Evolutionary conservation across 2,329 filamentous ascomycete genomes (phyloP), one percentile per base, ranked within the genome.

Genomic region (Pseudonectria foliicola): DNA sequence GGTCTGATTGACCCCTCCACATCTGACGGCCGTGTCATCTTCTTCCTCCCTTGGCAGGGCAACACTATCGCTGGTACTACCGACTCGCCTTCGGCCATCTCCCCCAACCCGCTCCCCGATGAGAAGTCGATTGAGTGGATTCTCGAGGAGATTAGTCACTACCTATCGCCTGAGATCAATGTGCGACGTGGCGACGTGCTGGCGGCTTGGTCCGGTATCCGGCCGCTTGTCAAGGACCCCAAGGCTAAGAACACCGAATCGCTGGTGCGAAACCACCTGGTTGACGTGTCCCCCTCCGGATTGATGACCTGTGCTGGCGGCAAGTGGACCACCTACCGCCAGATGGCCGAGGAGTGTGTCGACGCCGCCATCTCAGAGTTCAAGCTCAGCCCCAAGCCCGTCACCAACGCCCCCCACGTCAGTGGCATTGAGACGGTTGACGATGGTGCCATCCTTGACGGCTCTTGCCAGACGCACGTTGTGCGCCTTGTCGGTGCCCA

Each of bases 21-120:
- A 2, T 93, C 86, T 2, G 87, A 93, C 54, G 87, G 87, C 13
- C 77, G 87, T 56, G 87, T 93, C 32, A 90, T 93, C 54, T 93
- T 93, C 75, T 93, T 94, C 71, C 71, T 93, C 27, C 87, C 87
- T 14, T 93, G 87, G 87, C 86, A 93, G 64, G 86, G 86, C 31
- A 92, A 92, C 64, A 93, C 86, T 11, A 92, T 93, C 54, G 87
- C 86, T 29, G 87, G 87, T 42, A 93, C 87, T 5, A 93, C 86
- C 7, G 87, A 93, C 55, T 80, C 83, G 26, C 80, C 85, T 3
- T 83, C 81, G 25, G 66, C 71, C 21, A 85, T 94, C 46, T 75
- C 75, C 5, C 68, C 72, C 27, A 82, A 90, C 50, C 87, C 87
- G 1, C 57, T 88, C 23, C 83, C 87, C 7, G 80, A 82, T 21